phyloP scores from a whole-genome alignment of 2,329 filamentous ascomycete species.

The Aspergillus novofumigatus region DNA sequence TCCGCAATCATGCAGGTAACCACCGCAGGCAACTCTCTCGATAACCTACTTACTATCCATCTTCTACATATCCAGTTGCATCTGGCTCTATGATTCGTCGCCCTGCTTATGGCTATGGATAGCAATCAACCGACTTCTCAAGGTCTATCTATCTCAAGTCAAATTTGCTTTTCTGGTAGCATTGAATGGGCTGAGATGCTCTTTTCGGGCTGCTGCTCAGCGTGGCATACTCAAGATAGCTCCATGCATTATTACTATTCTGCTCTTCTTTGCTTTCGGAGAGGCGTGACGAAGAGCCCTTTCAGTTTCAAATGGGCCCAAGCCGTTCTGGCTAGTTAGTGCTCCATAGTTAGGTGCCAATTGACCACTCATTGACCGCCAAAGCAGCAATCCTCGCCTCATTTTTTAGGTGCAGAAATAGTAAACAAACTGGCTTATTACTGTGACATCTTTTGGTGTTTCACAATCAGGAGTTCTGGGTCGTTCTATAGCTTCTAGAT shows the following conservation, averaged over 20 bases:
- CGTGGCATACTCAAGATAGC: background rate
- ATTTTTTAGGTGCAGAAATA: constrained; percentile 11
- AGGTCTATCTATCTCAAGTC: background rate
- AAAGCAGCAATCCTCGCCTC: constrained; percentile 17
- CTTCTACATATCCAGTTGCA: background rate
- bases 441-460: background rate
- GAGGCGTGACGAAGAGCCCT: background rate
- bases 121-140: too few species aligned
- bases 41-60: background rate
- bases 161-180: background rate
- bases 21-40: background rate
- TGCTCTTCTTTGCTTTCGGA: background rate
- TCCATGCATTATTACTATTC: background rate
- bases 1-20: background rate
- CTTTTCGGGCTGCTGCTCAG: background rate
- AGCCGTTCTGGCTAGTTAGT: background rate
- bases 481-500: too few species aligned
- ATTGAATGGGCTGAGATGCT: background rate
- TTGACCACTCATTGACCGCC: constrained; percentile 13
- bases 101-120: background rate
- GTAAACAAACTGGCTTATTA: background rate
- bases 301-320: background rate
- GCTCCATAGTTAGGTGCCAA: background rate
- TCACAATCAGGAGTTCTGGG: background rate
- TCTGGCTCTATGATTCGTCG: background rate